These are phyloP conservation scores for Kuraishia borneana DNA, from an alignment of 805 yeast species.

Conservation along the genomic window DNA sequence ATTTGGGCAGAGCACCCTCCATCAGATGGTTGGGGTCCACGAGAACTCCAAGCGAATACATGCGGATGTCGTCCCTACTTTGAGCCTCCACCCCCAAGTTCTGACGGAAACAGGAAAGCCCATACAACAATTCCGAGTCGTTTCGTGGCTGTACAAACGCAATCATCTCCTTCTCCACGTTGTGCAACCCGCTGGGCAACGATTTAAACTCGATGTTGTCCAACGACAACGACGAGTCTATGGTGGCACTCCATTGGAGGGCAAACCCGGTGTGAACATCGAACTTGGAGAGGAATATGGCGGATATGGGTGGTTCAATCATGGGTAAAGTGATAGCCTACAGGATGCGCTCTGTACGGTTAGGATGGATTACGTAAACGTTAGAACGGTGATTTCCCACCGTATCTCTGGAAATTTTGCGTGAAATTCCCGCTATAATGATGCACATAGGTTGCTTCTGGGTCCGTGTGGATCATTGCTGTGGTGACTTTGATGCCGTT, in stretches of 20 bases:
- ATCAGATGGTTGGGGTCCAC: constrained; percentile 27
- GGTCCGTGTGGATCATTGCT: too few relatives aligned
- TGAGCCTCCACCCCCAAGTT: constrained; percentile 15
- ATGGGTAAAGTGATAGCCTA: too few relatives aligned
- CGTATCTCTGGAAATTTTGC: too few relatives aligned
- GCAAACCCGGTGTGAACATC: constrained; percentile 41
- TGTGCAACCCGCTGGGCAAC: constrained; percentile 63
- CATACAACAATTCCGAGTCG: constrained; percentile 23
- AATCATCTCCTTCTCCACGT: constrained; percentile 36
- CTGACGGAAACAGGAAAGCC: constrained; percentile 41
- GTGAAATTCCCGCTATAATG: too few relatives aligned
- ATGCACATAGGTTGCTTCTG: too few relatives aligned
- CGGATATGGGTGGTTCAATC: constrained; percentile 25
- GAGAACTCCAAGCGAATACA: constrained; percentile 57
- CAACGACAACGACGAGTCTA: constrained; percentile 16
- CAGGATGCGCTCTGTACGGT: too few relatives aligned
- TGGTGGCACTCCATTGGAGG: constrained; percentile 28
- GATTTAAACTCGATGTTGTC: constrained; percentile 47
- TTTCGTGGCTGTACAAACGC: constrained; percentile 31
- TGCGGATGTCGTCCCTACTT: constrained; percentile 34
- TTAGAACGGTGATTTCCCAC: too few relatives aligned
- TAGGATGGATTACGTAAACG: too few relatives aligned
- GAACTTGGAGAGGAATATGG: constrained; percentile 38
- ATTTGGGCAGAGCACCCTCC: constrained; percentile 9
- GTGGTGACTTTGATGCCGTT: too few relatives aligned